A percentile compares a stretch with the other conserved stretches of the same genome.
Evolutionary conservation across 2,329 filamentous ascomycete genomes (phyloP).

Genomic region (Plenodomus biglobosus): DNA sequence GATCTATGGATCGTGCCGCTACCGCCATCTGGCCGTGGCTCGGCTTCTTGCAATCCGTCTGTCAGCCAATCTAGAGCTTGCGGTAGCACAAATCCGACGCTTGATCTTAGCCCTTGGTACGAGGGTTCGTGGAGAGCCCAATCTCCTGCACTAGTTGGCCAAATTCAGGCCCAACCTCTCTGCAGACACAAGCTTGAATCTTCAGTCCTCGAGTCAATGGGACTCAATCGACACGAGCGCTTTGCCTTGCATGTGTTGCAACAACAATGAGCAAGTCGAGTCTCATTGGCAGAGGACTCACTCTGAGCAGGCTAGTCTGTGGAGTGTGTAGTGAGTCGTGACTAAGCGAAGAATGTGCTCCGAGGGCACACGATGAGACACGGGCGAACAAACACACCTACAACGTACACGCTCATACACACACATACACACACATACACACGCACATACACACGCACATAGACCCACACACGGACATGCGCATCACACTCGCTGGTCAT

Average conservation of each 20-base stretch:
- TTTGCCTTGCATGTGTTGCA: not conserved
- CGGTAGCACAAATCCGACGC: not conserved
- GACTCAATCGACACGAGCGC: not conserved
- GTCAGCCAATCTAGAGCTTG: not conserved
- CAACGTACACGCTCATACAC: too few relatives aligned
- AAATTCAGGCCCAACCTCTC: too few relatives aligned
- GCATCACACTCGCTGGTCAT: constrained; percentile 13
- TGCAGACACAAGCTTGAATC: too few relatives aligned
- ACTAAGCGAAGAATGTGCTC: constrained; percentile 8
- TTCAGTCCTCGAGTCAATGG: not conserved
- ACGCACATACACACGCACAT: too few relatives aligned
- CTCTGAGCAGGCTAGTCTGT: too few relatives aligned
- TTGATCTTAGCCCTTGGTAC: not conserved
- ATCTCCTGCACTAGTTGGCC: not conserved
- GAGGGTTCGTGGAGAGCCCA: not conserved
- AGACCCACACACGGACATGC: too few relatives aligned
- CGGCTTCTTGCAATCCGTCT: not conserved
- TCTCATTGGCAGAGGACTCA: too few relatives aligned
- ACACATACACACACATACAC: too few relatives aligned
- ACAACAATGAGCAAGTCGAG: too few relatives aligned
- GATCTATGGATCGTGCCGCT: not conserved
- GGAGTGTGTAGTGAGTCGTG: too few relatives aligned
- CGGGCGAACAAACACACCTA: too few relatives aligned
- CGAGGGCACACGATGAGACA: constrained; percentile 23
- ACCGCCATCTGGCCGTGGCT: not conserved